phyloP scores from a whole-genome alignment of 2,329 filamentous ascomycete genomes.

The Plenodomus tracheiphilus region DNA sequence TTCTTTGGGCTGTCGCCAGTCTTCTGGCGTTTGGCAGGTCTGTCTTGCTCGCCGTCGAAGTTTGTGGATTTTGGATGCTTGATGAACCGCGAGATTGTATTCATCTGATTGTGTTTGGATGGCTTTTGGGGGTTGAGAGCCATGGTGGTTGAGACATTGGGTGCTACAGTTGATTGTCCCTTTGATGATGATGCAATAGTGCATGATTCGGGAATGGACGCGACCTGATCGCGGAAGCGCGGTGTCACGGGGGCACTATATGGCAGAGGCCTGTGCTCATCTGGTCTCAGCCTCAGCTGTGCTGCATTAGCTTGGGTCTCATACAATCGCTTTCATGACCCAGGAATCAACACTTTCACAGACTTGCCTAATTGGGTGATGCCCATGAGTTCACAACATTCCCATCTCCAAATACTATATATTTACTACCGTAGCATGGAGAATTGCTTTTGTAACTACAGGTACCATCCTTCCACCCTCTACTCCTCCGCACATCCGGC shows the following conservation, averaged over 20 bases:
- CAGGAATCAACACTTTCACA: background rate
- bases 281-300: no score
- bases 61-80: constrained; percentile 52
- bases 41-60: constrained; percentile 45
- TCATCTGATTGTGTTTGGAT: constrained; percentile 54
- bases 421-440: no score
- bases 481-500: constrained; percentile 1
- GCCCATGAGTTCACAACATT: no score
- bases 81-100: constrained; percentile 42
- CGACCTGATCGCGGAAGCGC: constrained; percentile 14
- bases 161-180: constrained; percentile 4
- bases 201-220: constrained; percentile 4
- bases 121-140: constrained; percentile 45
- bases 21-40: constrained; percentile 50
- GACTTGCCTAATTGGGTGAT: constrained; percentile 1
- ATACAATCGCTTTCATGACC: no score
- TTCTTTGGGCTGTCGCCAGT: constrained; percentile 28
- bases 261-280: background rate
- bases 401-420: no score
- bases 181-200: constrained; percentile 7
- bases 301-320: no score
- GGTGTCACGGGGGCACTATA: constrained; percentile 18
- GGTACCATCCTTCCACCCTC: no score
- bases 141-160: constrained; percentile 25
- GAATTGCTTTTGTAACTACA: no score